phyloP scores from a whole-genome alignment of 2,329 filamentous ascomycete genomes.

The Paracorniculantispora psalliotae region DNA sequence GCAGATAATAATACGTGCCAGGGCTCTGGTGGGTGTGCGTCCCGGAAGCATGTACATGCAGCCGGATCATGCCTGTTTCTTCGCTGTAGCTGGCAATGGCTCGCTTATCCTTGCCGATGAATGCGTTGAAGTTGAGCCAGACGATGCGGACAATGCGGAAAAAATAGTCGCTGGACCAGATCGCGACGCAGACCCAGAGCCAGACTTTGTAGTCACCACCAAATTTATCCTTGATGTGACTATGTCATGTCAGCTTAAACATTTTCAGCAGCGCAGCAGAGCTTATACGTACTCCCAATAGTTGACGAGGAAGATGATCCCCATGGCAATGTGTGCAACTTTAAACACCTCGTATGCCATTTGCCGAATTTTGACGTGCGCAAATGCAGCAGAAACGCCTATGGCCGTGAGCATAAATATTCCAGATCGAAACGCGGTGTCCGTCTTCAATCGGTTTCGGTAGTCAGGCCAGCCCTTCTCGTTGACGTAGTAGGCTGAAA shows the following conservation, averaged over 20 bases:
- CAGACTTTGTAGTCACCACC: slow-evolving; percentile 18
- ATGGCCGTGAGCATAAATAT: slow-evolving; percentile 11
- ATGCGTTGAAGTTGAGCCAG: slow-evolving; percentile 25
- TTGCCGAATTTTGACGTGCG: slow-evolving; percentile 15
- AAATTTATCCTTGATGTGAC: slow-evolving; percentile 18
- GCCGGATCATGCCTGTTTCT: slow-evolving; percentile 31
- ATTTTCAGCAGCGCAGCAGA: neutral
- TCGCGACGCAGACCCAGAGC: slow-evolving; percentile 34
- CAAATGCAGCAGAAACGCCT: slow-evolving; percentile 8
- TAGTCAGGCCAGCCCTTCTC: slow-evolving; percentile 15
- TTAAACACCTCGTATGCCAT: slow-evolving; percentile 41
- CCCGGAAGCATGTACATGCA: slow-evolving; percentile 27
- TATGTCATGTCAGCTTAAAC: slow-evolving; percentile 5
- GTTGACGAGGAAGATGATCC: slow-evolving; percentile 39
- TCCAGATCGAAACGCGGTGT: neutral
- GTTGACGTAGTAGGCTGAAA: slow-evolving; percentile 18
- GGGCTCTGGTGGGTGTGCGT: slow-evolving; percentile 27
- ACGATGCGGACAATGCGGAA: slow-evolving; percentile 36
- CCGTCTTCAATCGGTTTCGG: neutral
- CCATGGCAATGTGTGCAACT: slow-evolving; percentile 39
- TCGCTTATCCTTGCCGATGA: slow-evolving; percentile 26
- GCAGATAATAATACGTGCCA: slow-evolving; percentile 37
- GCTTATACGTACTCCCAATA: slow-evolving; percentile 38
- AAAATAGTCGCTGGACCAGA: slow-evolving; percentile 42
- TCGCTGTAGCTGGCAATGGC: slow-evolving; percentile 29